Conservation (phyloP, 2,329 filamentous ascomycete species). For the Epichloe amarillans region DNA sequence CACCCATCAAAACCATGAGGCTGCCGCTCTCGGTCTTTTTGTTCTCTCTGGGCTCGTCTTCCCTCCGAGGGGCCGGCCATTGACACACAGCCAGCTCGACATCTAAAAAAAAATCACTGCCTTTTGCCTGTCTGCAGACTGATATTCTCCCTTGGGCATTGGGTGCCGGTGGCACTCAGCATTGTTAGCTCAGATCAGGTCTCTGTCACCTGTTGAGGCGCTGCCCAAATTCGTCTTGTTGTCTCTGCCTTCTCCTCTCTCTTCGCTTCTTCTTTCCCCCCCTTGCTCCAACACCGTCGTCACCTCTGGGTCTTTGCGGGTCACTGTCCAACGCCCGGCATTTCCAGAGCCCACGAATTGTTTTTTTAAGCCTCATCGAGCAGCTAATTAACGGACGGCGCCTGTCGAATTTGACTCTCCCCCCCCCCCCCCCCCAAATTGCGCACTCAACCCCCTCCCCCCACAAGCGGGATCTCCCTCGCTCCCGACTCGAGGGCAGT, state of each 20-base stretch:
- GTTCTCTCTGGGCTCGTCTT: background rate
- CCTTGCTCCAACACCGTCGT: background rate
- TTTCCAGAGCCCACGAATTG: background rate
- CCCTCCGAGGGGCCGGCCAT: no score
- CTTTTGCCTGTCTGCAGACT: background rate
- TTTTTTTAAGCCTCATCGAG: background rate
- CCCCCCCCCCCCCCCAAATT: background rate
- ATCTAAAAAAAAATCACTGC: no score
- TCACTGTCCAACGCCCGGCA: background rate
- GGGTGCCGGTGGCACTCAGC: background rate
- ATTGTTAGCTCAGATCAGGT: background rate
- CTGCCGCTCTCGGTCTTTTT: background rate
- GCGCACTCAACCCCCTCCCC: background rate
- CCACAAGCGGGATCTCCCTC: conserved; percentile 6
- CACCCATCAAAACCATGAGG: background rate
- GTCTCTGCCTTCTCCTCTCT: background rate
- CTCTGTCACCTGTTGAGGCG: background rate
- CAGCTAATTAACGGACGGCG: background rate
- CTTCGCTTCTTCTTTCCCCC: background rate
- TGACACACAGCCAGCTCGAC: background rate
- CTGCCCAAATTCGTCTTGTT: background rate
- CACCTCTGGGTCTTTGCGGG: background rate
- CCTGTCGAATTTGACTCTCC: background rate
- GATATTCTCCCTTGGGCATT: background rate
- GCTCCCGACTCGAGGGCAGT: conserved; percentile 2